A percentile compares a stretch with the other conserved stretches of the same genome.
Conservation (phyloP, 164 flowering plant genomes). For the Warburgia ugandensis region DNA sequence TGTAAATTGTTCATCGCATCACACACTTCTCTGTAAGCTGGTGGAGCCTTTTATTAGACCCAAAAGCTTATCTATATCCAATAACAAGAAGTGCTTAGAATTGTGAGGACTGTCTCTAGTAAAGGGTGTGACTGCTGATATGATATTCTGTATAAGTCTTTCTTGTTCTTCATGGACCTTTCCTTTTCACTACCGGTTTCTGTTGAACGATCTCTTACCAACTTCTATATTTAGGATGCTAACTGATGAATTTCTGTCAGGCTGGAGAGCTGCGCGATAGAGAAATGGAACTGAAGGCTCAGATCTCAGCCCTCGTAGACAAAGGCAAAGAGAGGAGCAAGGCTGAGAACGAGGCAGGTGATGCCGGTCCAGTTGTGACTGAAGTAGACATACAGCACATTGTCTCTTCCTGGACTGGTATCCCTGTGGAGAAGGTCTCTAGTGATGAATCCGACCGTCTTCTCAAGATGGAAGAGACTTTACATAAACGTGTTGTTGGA, state of each 20-base stretch:
- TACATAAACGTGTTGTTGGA: conserved; percentile 73
- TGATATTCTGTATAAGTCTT: too few relatives aligned
- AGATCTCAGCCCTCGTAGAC: conserved; percentile 50
- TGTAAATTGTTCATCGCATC: too few relatives aligned
- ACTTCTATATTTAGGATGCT: not conserved
- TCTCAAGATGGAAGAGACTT: conserved; percentile 85
- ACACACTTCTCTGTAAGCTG: too few relatives aligned
- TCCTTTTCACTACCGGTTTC: not conserved
- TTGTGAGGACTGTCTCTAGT: too few relatives aligned
- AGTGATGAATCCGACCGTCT: conserved; percentile 79
- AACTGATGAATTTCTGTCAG: conserved; percentile 22
- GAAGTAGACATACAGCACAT: conserved; percentile 79
- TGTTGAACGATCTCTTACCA: not conserved
- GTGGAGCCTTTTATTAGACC: too few relatives aligned
- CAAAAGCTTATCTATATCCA: too few relatives aligned
- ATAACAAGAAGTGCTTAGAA: too few relatives aligned
- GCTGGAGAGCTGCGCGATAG: conserved; percentile 75
- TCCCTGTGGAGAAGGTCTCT: conserved; percentile 82
- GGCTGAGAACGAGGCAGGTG: conserved; percentile 71
- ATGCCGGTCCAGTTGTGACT: conserved; percentile 62
- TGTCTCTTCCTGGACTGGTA: conserved; percentile 86
- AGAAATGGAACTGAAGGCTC: conserved; percentile 74
- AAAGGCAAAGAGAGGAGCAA: conserved; percentile 73
- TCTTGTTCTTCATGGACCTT: not conserved
- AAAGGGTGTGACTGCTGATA: too few relatives aligned